phyloP scores from a whole-genome alignment of 2,329 filamentous ascomycete species.

The Aspergillus tubingensis region DNA sequence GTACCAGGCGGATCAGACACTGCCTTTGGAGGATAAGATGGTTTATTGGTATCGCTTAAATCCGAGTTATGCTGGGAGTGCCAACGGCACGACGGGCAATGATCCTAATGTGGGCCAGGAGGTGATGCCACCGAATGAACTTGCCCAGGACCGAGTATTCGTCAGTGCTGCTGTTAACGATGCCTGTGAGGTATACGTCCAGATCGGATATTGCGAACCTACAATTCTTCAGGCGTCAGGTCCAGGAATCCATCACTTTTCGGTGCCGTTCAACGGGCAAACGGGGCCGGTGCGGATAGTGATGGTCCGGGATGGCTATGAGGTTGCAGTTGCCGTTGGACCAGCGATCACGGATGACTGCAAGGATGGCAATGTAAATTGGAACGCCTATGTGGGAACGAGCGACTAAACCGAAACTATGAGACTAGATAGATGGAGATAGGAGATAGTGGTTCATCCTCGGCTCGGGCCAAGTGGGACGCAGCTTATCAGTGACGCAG shows the following conservation, averaged over 20 bases:
- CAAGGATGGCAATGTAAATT: conserved; percentile 33
- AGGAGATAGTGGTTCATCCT: neutral
- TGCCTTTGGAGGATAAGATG: conserved; percentile 30
- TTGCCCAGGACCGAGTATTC: conserved; percentile 38
- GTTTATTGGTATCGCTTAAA: conserved; percentile 41
- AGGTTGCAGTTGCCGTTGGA: conserved; percentile 26
- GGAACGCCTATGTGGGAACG: conserved; percentile 41
- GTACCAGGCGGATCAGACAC: conserved; percentile 28
- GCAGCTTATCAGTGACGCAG: neutral
- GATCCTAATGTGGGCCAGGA: conserved; percentile 33
- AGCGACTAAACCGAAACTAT: conserved; percentile 17
- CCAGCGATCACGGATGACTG: conserved; percentile 34
- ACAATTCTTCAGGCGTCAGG: conserved; percentile 24
- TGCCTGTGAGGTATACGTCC: conserved; percentile 31
- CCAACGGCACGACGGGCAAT: conserved; percentile 38
- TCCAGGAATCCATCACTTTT: conserved; percentile 35
- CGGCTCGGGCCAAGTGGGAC: neutral
- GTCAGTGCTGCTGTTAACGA: conserved; percentile 28
- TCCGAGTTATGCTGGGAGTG: conserved; percentile 30
- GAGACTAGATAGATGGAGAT: too few relatives aligned
- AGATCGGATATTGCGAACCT: conserved; percentile 28
- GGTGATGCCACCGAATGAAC: conserved; percentile 24
- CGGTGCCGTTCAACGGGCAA: conserved; percentile 34
- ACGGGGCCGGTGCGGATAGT: conserved; percentile 31
- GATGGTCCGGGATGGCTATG: conserved; percentile 27